Conservation (phyloP, 2,329 filamentous ascomycete species). For the Cordyceps javanica region DNA sequence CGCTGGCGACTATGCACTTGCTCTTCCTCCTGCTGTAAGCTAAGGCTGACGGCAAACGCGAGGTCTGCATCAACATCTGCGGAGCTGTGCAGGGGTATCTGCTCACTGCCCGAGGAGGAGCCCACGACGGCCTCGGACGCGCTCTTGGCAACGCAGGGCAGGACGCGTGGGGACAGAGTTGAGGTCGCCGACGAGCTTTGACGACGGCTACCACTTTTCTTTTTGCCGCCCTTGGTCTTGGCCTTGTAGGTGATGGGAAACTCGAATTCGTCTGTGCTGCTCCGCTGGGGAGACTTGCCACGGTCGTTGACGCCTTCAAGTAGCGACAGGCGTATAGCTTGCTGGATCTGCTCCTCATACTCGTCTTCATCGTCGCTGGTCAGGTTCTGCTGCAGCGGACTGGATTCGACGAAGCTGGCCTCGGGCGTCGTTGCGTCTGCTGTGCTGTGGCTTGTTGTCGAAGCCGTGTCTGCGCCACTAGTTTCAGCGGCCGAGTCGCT, state of each 20-base stretch:
- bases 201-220: conserved; percentile 24
- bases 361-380: conserved; percentile 39
- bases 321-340: conserved; percentile 56
- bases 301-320: conserved; percentile 48
- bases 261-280: conserved; percentile 42
- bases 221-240: conserved; percentile 37
- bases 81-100: not conserved
- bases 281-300: conserved; percentile 37
- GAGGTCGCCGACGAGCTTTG: conserved; percentile 20
- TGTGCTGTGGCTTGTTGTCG: conserved; percentile 35
- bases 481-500: conserved; percentile 45
- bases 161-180: conserved; percentile 23
- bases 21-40: conserved; percentile 47
- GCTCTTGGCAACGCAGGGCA: conserved; percentile 29
- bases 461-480: conserved; percentile 36
- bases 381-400: conserved; percentile 24
- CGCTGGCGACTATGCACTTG: not conserved
- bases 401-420: conserved; percentile 40
- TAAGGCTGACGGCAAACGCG: conserved; percentile 54
- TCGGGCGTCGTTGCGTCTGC: conserved; percentile 50
- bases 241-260: conserved; percentile 39
- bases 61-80: conserved; percentile 46
- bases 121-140: conserved; percentile 16
- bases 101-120: conserved; percentile 15
- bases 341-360: conserved; percentile 56